Base-by-base conservation (phyloP, 108 stramenopile genomes). In the Cylindrotheca fusiformis region DNA sequence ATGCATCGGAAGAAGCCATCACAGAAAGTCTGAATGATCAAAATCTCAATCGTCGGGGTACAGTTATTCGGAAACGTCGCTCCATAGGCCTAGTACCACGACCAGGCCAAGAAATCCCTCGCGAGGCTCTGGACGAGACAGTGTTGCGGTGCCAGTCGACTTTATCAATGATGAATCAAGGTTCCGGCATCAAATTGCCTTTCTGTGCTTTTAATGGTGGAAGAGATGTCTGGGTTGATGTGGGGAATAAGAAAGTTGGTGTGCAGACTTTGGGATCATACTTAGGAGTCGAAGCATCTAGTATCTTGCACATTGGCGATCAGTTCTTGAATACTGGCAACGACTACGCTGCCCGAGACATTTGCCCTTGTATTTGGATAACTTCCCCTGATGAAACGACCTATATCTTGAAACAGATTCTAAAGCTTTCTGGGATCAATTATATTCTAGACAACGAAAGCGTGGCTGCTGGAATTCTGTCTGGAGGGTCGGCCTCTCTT, bases 121-220 rank as follows among this genome's bases (percentile, higher is more conserved):
- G 91, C 0, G 96, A 97, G 60, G 85, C 79, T 10, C 56, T 97
- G 54, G 96, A 97, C 60, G 96, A 97, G 65, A 71, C 84, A 10
- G 91, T 94, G 0, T 62, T 97, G 52, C 68, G 93, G 12, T 82
- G 80, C 32, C 94, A 95, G 53, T 71, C 75, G 19, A 78, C 82
- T 48, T 63, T 88, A 3, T 27, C 65, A 12, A 55, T 10, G 0
- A 63, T 89, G 71, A 74, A 80, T 21, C 52, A 69, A 26, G 76
- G 77, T 1, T 67, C 68, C 25, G 81, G 67, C 17, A 32, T 72
- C 0, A 59, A 28, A 19, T 48, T 95, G 23, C 96, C 95, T 8
- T 94, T 85, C 58, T 95, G 95, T 69, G 95, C 92, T 3, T 95
- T 95, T 58, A 97, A 97, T 65, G 96, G 96, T 27, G 96, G 96